These are phyloP conservation scores for Phlegmacium glaucopus DNA, from an alignment of 768 basidiomycete species.

Conservation along the genomic window DNA sequence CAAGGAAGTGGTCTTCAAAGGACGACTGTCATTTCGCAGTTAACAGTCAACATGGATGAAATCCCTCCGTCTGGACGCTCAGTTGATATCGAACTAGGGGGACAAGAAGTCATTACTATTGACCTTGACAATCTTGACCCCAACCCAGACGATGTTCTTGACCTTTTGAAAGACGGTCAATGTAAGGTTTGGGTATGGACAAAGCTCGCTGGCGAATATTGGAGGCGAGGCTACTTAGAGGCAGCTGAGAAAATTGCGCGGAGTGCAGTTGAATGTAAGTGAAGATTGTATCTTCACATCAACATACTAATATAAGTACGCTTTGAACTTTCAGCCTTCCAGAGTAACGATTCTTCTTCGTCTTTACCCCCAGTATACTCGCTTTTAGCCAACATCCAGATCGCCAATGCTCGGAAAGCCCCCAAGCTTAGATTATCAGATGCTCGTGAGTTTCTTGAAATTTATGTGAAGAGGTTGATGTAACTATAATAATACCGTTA, in stretches of 20 bases:
- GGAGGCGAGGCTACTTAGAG: slow-evolving; percentile 70
- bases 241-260: slow-evolving; percentile 75
- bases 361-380: slow-evolving; percentile 73
- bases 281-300: slow-evolving; percentile 23
- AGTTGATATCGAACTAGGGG: slow-evolving; percentile 75
- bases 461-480: background rate
- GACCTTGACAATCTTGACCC: slow-evolving; percentile 86
- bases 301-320: slow-evolving; percentile 1
- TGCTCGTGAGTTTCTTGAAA: slow-evolving; percentile 61
- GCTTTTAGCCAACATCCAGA: slow-evolving; percentile 80
- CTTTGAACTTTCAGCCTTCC: slow-evolving; percentile 40
- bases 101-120: slow-evolving; percentile 85
- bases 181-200: slow-evolving; percentile 78
- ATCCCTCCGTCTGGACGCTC: slow-evolving; percentile 39
- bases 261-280: slow-evolving; percentile 64
- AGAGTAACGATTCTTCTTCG: slow-evolving; percentile 42
- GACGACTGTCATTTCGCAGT: background rate
- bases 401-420: slow-evolving; percentile 76
- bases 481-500: background rate
- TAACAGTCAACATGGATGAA: slow-evolving; percentile 30
- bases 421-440: slow-evolving; percentile 75
- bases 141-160: slow-evolving; percentile 70
- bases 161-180: slow-evolving; percentile 67
- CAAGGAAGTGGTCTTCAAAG: background rate
- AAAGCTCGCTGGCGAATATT: slow-evolving; percentile 83